Evolutionary conservation across 2,329 filamentous ascomycete species (phyloP).

Genomic region (Aspergillus thermomutatus): DNA sequence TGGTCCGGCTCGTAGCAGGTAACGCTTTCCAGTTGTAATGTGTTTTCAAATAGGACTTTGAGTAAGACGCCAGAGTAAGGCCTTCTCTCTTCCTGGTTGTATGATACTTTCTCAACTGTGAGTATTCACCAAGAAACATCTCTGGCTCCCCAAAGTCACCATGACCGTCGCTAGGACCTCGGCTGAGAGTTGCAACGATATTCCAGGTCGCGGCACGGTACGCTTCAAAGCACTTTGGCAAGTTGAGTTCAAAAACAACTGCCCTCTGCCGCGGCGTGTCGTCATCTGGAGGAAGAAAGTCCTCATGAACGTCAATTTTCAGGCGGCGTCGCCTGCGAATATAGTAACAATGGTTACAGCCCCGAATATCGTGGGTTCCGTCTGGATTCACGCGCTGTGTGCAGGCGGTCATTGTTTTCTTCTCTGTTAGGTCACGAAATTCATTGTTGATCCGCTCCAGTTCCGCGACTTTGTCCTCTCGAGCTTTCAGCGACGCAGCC

Average conservation of each 20-base stretch:
- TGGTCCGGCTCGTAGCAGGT: constrained; percentile 37
- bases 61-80: constrained; percentile 44
- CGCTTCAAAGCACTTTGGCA: constrained; percentile 43
- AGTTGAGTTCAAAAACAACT: constrained; percentile 52
- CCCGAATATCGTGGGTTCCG: constrained; percentile 28
- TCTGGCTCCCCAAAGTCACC: constrained; percentile 14
- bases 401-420: constrained; percentile 33
- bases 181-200: constrained; percentile 40
- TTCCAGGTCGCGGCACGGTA: constrained; percentile 55
- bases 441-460: constrained; percentile 31
- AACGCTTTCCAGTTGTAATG: constrained; percentile 48
- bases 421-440: constrained; percentile 37
- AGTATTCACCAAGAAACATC: constrained; percentile 31
- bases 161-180: not conserved
- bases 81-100: constrained; percentile 1
- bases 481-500: constrained; percentile 22
- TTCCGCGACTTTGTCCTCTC: constrained; percentile 39
- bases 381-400: constrained; percentile 17
- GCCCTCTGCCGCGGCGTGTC: constrained; percentile 33
- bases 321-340: constrained; percentile 36
- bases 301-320: constrained; percentile 48
- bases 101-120: constrained; percentile 26
- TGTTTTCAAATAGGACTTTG: constrained; percentile 46
- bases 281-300: constrained; percentile 43
- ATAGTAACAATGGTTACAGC: constrained; percentile 47